phyloP scores from a whole-genome alignment of 2,329 filamentous ascomycete species.

The Paraphoma sp. region DNA sequence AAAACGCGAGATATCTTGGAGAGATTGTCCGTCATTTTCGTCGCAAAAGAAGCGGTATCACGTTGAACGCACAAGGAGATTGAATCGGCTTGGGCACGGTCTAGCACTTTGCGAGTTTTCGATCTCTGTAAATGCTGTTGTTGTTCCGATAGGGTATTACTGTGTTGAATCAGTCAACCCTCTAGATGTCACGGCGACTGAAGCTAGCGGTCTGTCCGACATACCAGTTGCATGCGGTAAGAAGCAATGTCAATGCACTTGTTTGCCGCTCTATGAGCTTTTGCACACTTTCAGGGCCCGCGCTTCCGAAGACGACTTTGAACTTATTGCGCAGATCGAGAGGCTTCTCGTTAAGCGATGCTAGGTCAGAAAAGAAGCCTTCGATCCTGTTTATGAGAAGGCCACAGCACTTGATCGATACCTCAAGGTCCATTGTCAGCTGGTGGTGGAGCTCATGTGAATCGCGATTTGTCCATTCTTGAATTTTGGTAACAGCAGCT shows the following conservation, averaged over 20 bases:
- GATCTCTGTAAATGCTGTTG: conserved; percentile 7
- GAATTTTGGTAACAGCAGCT: conserved; percentile 18
- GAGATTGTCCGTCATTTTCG: conserved; percentile 12
- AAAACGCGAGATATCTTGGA: conserved; percentile 21
- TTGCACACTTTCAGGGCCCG: conserved; percentile 11
- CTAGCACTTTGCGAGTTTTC: conserved; percentile 7
- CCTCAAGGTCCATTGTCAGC: conserved; percentile 22
- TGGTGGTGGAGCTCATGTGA: conserved; percentile 16
- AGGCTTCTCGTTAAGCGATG: not conserved
- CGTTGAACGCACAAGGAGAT: conserved; percentile 16
- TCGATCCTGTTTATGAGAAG: conserved; percentile 15
- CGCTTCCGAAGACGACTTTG: conserved; percentile 13
- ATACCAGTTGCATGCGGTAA: conserved; percentile 23
- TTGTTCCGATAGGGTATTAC: conserved; percentile 17
- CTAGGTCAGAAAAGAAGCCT: conserved; percentile 2
- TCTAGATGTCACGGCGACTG: too few relatives aligned
- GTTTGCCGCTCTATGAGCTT: conserved; percentile 20
- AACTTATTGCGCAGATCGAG: conserved; percentile 2
- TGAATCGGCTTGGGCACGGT: conserved; percentile 10
- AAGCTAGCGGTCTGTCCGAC: too few relatives aligned
- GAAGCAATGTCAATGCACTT: conserved; percentile 17
- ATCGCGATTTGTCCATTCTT: conserved; percentile 17
- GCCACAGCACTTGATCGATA: conserved; percentile 13
- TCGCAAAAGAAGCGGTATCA: conserved; percentile 8
- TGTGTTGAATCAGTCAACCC: not conserved